Evolutionary conservation across 75 land plant species (phyloP), one percentile per base, ranked within the genome.

Genomic region (Larix kaempferi): DNA sequence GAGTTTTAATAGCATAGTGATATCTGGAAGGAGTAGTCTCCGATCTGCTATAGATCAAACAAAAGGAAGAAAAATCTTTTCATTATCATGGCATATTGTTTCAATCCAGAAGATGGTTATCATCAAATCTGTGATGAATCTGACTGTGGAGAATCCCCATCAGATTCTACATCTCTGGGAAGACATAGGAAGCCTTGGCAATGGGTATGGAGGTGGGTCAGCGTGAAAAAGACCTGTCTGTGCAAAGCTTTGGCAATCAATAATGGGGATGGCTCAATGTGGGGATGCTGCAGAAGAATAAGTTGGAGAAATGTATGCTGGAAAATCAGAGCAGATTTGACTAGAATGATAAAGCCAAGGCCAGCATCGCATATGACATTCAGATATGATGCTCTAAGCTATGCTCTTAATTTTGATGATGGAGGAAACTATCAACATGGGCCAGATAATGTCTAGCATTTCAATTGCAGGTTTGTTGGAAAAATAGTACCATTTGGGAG

Each of bases 401-500:
- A 78, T 55, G 44, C 80, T 22, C 73, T 49, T 25, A 78, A 71
- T 37, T 78, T 78, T 33, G 80, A 78, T 35, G 76, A 78, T 73
- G 80, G 80, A 17, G 22, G 54, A 49, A 49, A 59, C 14, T 69
- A 21, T 16, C 41, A 65, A 17, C 5, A 17, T 69, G 71, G 19
- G 11, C 22, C 4, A 10, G 19, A 65, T 49, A 49, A 49, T 49
- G 54, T 11, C 54, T 49, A 49, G 54, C 12, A 49, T 49, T 49
- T 49, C 11, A 49, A 11, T 49, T 49, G 13, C 54, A 49, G 54
- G 12, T 49, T 49, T 10, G 11, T 12, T 49, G 12, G 12, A 10
- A 1, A 49, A 49, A 49, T 10, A 11, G 54, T 49, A 11, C 12
- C 54, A 49, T 11, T 49, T 49, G 54, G 54, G 11, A 49, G 12